These are phyloP conservation scores for Hymenoscyphus linearis DNA, from an alignment of 2,329 filamentous ascomycete species.

Conservation along the genomic window DNA sequence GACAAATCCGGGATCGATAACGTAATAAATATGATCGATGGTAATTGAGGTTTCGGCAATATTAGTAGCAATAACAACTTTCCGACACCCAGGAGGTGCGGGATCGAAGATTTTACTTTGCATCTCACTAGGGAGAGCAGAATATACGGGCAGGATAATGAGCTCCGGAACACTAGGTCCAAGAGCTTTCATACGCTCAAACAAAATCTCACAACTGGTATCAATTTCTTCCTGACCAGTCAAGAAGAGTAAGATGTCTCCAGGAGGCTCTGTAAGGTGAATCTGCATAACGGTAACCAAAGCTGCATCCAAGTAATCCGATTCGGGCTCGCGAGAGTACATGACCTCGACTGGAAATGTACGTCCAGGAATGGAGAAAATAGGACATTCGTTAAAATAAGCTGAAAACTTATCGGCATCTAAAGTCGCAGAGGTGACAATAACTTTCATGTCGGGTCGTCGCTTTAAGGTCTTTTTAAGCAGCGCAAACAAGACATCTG, in stretches of 20 bases:
- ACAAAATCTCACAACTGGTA: constrained; percentile 85
- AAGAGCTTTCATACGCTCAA: constrained; percentile 92
- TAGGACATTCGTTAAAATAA: constrained; percentile 94
- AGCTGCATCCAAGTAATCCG: constrained; percentile 89
- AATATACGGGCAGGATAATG: constrained; percentile 93
- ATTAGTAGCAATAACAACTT: constrained; percentile 96
- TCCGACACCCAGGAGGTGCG: constrained; percentile 76
- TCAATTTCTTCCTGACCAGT: constrained; percentile 98
- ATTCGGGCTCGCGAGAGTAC: constrained; percentile 91
- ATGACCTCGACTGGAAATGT: constrained; percentile 95
- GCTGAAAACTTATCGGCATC: constrained; percentile 96
- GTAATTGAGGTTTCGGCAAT: constrained; percentile 98
- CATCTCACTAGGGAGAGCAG: constrained; percentile 86
- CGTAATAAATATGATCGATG: constrained; percentile 96
- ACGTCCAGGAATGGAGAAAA: constrained; percentile 91
- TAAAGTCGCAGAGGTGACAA: constrained; percentile 92
- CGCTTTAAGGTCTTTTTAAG: constrained; percentile 89
- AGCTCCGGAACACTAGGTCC: constrained; percentile 88
- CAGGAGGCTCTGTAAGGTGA: constrained; percentile 83
- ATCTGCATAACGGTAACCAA: constrained; percentile 99
- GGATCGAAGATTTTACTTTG: constrained; percentile 94
- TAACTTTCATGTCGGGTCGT: constrained; percentile 83
- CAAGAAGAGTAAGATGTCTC: constrained; percentile 94
- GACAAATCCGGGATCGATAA: constrained; percentile 94
- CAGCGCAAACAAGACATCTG: constrained; percentile 89